phyloP scores from a whole-genome alignment of 768 basidiomycete species.

The Ramaria sp. region DNA sequence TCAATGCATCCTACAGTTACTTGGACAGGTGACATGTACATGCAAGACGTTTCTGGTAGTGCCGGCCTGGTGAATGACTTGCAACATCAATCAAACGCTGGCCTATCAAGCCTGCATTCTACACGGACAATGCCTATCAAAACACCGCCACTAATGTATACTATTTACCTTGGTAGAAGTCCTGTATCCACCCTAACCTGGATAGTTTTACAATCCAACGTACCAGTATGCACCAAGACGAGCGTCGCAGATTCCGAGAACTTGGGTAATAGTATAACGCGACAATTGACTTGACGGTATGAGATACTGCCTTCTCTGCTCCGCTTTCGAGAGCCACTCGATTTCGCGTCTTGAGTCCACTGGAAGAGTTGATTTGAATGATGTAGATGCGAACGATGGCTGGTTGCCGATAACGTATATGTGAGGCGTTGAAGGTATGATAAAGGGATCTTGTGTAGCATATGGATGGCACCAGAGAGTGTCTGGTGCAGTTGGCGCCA shows the following conservation, averaged over 20 bases:
- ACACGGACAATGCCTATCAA: too few relatives aligned
- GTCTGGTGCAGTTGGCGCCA: slow-evolving; percentile 98
- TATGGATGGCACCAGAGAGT: slow-evolving; percentile 98
- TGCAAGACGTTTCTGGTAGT: too few relatives aligned
- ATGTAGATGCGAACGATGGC: slow-evolving; percentile 62
- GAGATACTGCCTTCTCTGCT: slow-evolving; percentile 21
- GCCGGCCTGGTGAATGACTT: too few relatives aligned
- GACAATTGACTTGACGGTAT: slow-evolving; percentile 32
- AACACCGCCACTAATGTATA: background rate
- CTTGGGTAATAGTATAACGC: slow-evolving; percentile 72
- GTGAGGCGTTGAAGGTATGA: slow-evolving; percentile 77
- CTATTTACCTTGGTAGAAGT: background rate
- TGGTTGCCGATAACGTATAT: slow-evolving; percentile 92
- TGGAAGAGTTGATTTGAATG: slow-evolving; percentile 14
- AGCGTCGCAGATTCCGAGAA: slow-evolving; percentile 73
- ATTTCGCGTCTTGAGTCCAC: background rate
- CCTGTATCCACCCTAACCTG: slow-evolving; percentile 28
- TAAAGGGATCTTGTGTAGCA: slow-evolving; percentile 78
- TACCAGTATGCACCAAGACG: slow-evolving; percentile 70
- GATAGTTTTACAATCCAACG: slow-evolving; percentile 57
- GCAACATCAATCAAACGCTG: too few relatives aligned
- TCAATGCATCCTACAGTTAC: too few relatives aligned
- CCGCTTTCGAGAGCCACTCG: slow-evolving; percentile 13
- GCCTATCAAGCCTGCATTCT: too few relatives aligned
- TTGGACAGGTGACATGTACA: too few relatives aligned